phyloP scores from a whole-genome alignment of 140 eudicot genomes.

The Cichorium intybus region DNA sequence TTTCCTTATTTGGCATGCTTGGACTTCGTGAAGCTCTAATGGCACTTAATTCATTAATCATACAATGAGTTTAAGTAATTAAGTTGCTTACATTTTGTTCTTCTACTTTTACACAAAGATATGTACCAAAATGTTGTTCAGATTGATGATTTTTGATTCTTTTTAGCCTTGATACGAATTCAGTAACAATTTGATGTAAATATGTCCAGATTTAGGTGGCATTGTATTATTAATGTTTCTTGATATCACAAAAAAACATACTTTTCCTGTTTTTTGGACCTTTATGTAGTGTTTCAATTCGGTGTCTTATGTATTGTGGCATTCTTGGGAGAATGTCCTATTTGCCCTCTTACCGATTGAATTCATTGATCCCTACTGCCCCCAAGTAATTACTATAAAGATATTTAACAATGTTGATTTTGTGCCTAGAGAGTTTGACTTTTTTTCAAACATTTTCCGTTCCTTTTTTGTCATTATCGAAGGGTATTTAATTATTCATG shows the following conservation, averaged over 20 bases:
- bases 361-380: neutral
- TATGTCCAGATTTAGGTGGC: slow-evolving; percentile 21
- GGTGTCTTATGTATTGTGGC: neutral
- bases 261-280: neutral
- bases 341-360: neutral
- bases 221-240: slow-evolving; percentile 10
- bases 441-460: neutral
- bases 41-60: slow-evolving; percentile 7
- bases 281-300: slow-evolving; percentile 6
- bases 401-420: neutral
- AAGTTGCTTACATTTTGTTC: slow-evolving; percentile 11
- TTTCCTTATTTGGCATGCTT: slow-evolving; percentile 17
- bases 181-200: neutral
- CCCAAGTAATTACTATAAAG: neutral
- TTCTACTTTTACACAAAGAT: neutral
- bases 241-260: neutral
- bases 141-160: neutral
- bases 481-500: neutral
- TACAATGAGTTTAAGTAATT: neutral
- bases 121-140: neutral
- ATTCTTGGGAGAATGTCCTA: neutral
- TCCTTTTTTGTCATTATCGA: neutral
- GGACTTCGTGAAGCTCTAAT: slow-evolving; percentile 11
- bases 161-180: neutral
- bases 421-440: neutral